phyloP scores from a whole-genome alignment of 1,139 yeast genomes.

The Yamadazyma buinensis region DNA sequence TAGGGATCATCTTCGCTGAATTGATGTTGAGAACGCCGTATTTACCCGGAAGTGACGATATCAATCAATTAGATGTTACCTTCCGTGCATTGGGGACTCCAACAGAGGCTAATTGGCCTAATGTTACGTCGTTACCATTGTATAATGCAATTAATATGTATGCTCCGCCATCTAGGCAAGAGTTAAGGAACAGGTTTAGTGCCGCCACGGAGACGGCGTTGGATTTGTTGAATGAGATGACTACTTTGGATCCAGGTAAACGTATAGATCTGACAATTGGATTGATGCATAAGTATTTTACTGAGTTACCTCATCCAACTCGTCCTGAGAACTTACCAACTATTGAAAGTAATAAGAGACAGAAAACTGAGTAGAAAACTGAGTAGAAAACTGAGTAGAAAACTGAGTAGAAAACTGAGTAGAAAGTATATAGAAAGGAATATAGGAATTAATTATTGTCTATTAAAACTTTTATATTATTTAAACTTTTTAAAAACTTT shows the following conservation, averaged over 20 bases:
- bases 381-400: too few relatives aligned
- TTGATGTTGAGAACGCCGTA: slow-evolving; percentile 93
- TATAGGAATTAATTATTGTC: background rate
- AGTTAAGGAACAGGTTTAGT: slow-evolving; percentile 75
- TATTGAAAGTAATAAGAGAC: slow-evolving; percentile 16
- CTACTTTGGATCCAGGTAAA: slow-evolving; percentile 72
- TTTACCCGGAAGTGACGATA: slow-evolving; percentile 86
- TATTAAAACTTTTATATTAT: too few relatives aligned
- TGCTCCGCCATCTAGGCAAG: slow-evolving; percentile 82
- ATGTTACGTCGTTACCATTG: slow-evolving; percentile 72
- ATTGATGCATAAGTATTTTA: slow-evolving; percentile 63
- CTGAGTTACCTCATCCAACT: slow-evolving; percentile 75
- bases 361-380: slow-evolving; percentile 1
- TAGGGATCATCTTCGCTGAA: slow-evolving; percentile 95
- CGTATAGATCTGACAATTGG: slow-evolving; percentile 69
- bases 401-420: too few relatives aligned
- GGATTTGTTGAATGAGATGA: slow-evolving; percentile 69
- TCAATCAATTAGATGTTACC: slow-evolving; percentile 86
- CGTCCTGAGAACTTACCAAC: slow-evolving; percentile 67
- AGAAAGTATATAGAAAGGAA: too few relatives aligned
- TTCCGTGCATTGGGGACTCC: slow-evolving; percentile 96
- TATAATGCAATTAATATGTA: slow-evolving; percentile 70
- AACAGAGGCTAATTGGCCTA: slow-evolving; percentile 89
- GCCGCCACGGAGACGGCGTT: slow-evolving; percentile 91
- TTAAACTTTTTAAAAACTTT: too few relatives aligned